These are phyloP conservation scores for Rosa multiflora DNA, from an alignment of 306 rosid genomes.

Conservation along the genomic window DNA sequence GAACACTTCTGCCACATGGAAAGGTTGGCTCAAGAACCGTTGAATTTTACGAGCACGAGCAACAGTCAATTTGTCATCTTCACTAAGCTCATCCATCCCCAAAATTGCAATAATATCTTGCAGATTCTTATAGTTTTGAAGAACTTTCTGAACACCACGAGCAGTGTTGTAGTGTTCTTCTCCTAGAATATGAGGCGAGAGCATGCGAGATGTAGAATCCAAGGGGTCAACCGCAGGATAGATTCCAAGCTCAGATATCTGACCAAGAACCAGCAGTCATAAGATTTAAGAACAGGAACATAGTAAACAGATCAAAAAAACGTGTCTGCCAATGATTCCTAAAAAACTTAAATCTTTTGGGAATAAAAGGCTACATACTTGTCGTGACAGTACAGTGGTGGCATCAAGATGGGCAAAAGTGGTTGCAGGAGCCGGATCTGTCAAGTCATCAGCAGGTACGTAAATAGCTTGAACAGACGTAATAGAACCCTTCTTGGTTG, in stretches of 20 bases:
- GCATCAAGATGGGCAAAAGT: slow-evolving; percentile 99
- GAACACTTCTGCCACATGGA: slow-evolving; percentile 98
- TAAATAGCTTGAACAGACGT: slow-evolving; percentile 98
- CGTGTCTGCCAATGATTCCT: background rate
- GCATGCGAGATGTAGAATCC: slow-evolving; percentile 98
- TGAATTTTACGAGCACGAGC: slow-evolving; percentile 94
- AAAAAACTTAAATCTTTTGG: background rate
- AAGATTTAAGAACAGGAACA: background rate
- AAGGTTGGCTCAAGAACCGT: slow-evolving; percentile 89
- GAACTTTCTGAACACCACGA: slow-evolving; percentile 94
- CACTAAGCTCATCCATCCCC: slow-evolving; percentile 99
- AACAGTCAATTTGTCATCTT: slow-evolving; percentile 92
- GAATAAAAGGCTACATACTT: slow-evolving; percentile 40
- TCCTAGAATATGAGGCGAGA: slow-evolving; percentile 94
- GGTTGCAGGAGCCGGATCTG: slow-evolving; percentile 99
- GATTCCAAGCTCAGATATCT: slow-evolving; percentile 98
- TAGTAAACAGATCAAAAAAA: background rate
- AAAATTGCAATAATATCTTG: slow-evolving; percentile 99
- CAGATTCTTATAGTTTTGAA: slow-evolving; percentile 94
- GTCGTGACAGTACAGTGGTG: slow-evolving; percentile 93
- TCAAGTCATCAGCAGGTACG: slow-evolving; percentile 98
- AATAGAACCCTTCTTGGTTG: slow-evolving; percentile 96
- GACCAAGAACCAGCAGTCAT: background rate
- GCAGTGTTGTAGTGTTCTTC: slow-evolving; percentile 88
- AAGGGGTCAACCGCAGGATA: slow-evolving; percentile 94